phyloP scores from a whole-genome alignment of 345 rosid species.

The Populus simonii region DNA sequence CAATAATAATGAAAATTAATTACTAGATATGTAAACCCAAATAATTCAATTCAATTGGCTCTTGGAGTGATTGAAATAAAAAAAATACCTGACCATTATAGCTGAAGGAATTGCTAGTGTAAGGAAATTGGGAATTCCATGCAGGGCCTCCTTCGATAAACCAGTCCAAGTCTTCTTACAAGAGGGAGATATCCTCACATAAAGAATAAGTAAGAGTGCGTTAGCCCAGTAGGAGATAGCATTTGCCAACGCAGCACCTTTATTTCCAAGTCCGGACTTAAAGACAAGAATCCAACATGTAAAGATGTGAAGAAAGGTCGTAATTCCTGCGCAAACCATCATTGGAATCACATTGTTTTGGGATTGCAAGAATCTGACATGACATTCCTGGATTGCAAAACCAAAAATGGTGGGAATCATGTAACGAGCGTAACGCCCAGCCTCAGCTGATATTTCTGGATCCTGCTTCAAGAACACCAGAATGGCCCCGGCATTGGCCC shows the following conservation, averaged over 20 bases:
- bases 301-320: slow-evolving; percentile 37
- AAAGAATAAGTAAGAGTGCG: slow-evolving; percentile 23
- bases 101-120: slow-evolving; percentile 46
- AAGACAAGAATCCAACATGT: slow-evolving; percentile 47
- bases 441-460: slow-evolving; percentile 35
- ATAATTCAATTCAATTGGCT: too few relatives aligned
- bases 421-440: slow-evolving; percentile 41
- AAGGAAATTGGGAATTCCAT: slow-evolving; percentile 18
- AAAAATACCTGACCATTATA: slow-evolving; percentile 39
- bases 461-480: slow-evolving; percentile 21
- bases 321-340: slow-evolving; percentile 42
- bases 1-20: not conserved
- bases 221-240: slow-evolving; percentile 41
- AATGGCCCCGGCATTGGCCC: slow-evolving; percentile 17
- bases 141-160: slow-evolving; percentile 32
- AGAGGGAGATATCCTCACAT: slow-evolving; percentile 31
- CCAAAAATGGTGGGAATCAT: slow-evolving; percentile 48
- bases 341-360: slow-evolving; percentile 52
- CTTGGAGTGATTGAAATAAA: not conserved
- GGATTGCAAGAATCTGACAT: slow-evolving; percentile 44
- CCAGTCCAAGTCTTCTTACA: slow-evolving; percentile 40
- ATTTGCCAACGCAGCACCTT: slow-evolving; percentile 52
- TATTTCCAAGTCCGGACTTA: slow-evolving; percentile 38
- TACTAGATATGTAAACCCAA: not conserved
- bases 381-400: slow-evolving; percentile 38